Base-by-base conservation (phyloP, 208 protist species). In the Crithidia fasciculata region DNA sequence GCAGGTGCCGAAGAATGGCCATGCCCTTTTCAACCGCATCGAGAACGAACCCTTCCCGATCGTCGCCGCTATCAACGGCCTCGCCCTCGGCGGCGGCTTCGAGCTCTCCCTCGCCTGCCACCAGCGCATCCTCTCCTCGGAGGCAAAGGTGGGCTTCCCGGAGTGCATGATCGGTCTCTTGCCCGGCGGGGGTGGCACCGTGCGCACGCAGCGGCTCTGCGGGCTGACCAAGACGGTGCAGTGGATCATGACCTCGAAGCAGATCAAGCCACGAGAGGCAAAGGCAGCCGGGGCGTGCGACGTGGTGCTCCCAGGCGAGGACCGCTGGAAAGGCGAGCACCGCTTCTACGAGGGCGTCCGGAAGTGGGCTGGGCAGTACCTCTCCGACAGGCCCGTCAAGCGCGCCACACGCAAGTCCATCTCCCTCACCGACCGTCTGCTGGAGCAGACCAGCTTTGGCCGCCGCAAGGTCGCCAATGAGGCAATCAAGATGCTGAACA, bases 61-160 rank as follows among this genome's bases (percentile, higher is more conserved):
- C 16, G 87, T 99, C 28, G 96, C 96, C 6, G 97, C 97, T 45
- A 98, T 99, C 75, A 89, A 98, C 74, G 98, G 96, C 18, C 72
- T 92, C 15, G 93, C 93, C 53, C 85, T 99, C 10, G 98, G 98
- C 37, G 98, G 97, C 41, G 98, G 98, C 60, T 91, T 98, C 36
- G 98, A 99, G 84, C 60, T 98, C 12, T 86, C 96, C 37, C 86
- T 99, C 5, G 95, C 95, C n/a, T 98, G 96, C 80, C 83, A 97
- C 72, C 87, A 97, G 79, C 86, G 96, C 45, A 64, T 98, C 57
- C 76, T 94, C 40, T 76, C 85, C 37, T 86, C 82, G 44, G 73
- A 79, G 0, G 84, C 83, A 44, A 76, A 80, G 63, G 82, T 97
- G 39, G 91, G 91, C 54, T 80, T 95, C 60, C 91, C 91, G 16